Evolutionary conservation across 169 alveolate species (phyloP), one percentile per base, ranked within the genome.

Genomic region (Plasmodium billcollinsi): DNA sequence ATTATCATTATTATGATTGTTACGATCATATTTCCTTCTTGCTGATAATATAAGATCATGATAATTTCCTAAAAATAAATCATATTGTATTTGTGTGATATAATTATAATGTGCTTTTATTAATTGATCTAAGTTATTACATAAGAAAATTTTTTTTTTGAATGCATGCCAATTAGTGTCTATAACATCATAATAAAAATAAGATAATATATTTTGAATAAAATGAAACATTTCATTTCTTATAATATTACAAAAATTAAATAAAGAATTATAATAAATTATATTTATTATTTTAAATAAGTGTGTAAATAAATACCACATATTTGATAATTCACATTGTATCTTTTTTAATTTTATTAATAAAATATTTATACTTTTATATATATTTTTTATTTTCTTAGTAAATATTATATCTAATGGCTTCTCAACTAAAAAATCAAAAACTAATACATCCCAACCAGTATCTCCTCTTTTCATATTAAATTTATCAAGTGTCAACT

Each of bases 151-250:
- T 45, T 54, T 61, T 11, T 69, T 54, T 47, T 83, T 67, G 11
- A 83, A 83, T 52, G 69, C 91, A 12, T 47, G 39, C 91, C 91
- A 83, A 18, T 83, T 83, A 20, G 45, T 83, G 49, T 83, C 91
- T 3, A 83, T 83, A 21, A 83, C 73, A 18, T 83, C 91, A 49
- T 83, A 83, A 45, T 83, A 83, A 56, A 83, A 83, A 15, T 83
- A 83, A 0, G 91, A 83, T 58, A 83, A 61, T 14, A 83, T 33
- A 49, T 83, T 83, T 24, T 83, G 91, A 18, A 83, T 39, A 39
- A 83, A 83, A 56, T 83, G 91, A 8, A 83, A 83, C 91, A 83
- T 83, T 56, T 83, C 91, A 69, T 83, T 83, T 72, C 91, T 52
- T 45, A 83, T 83, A 26, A 67, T 49, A 15, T 83, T 83, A 39